Evolutionary conservation across 805 yeast species (phyloP), one percentile per base, ranked within the genome.

Genomic region (Sugiyamaella smithiae): DNA sequence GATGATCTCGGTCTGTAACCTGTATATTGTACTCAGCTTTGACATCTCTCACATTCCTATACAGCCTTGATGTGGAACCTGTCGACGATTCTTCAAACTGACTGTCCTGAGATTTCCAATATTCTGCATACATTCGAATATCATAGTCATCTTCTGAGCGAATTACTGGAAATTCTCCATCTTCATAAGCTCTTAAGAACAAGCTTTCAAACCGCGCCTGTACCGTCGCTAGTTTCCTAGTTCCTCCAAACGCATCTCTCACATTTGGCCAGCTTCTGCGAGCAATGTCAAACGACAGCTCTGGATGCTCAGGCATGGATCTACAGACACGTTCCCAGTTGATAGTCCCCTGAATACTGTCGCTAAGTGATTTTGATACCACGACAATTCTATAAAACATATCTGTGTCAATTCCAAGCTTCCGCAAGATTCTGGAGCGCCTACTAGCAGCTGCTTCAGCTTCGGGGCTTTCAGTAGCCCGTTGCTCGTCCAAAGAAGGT

Each of bases 241-340:
- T 65, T 0, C 93, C 93, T 32, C 83, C 78, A 75, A 52, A 76
- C 73, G 57, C 71, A 59, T 78, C 76, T 37, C 87, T 73, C 6
- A 85, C 73, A 16, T 77, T 71, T 1, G 84, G 79, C 97, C 97
- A 90, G 51, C 78, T 81, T 44, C 78, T 77, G 53, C 74, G 75
- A 23, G 84, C 66, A 8, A 73, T 68, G 6, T 73, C 77, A 1
- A 76, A 67, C 0, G 71, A 63, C 36, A 62, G 57, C 14, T 64
- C 22, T 35, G 16, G 12, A 29, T 29, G 14, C 16, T 35, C 74
- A 4, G 67, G 71, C 41, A 85, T 76, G 4, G 78, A 62, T 0
- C 58, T 60, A 0, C 84, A 72, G 5, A 89, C 80, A 29, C 72
- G 65, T 0, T 73, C 74, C 85, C 95, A 89, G 51, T 80, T 82